phyloP scores from a whole-genome alignment of 805 yeast genomes.

The Saccharomycopsis microspora region DNA sequence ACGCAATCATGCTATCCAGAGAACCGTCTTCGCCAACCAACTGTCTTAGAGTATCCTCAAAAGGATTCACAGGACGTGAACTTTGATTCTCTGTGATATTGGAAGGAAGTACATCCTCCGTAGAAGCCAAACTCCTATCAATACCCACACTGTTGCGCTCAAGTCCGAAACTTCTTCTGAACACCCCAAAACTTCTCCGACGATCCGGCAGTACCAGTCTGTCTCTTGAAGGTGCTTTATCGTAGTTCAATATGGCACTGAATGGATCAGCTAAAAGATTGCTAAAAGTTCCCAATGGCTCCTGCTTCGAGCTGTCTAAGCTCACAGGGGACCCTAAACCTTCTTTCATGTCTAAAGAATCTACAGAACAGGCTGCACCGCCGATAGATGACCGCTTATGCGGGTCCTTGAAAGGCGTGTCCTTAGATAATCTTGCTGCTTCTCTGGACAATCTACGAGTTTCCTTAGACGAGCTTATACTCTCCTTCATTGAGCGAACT shows the following conservation, averaged over 20 bases:
- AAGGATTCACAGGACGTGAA: too few relatives aligned
- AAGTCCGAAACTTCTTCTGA: neutral
- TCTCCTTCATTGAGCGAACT: too few relatives aligned
- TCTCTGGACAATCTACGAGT: too few relatives aligned
- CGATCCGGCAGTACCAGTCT: neutral
- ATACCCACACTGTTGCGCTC: neutral
- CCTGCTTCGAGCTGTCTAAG: slow-evolving; percentile 1
- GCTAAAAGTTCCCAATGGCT: neutral
- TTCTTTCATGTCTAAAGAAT: neutral
- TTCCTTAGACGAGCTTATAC: too few relatives aligned
- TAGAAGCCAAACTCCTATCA: neutral
- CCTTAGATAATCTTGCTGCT: too few relatives aligned
- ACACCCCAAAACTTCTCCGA: slow-evolving; percentile 1
- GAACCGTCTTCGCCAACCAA: neutral
- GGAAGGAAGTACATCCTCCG: too few relatives aligned
- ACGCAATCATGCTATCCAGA: neutral
- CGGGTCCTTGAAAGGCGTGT: too few relatives aligned
- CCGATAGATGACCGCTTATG: too few relatives aligned
- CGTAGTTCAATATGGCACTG: slow-evolving; percentile 2
- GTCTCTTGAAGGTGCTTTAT: neutral
- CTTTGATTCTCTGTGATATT: too few relatives aligned
- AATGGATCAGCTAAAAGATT: slow-evolving; percentile 5
- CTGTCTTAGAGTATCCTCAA: neutral
- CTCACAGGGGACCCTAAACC: slow-evolving; percentile 4
- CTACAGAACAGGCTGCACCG: too few relatives aligned